Conservation (phyloP, 2,329 filamentous ascomycete species). For the Geosmithia putterillii region DNA sequence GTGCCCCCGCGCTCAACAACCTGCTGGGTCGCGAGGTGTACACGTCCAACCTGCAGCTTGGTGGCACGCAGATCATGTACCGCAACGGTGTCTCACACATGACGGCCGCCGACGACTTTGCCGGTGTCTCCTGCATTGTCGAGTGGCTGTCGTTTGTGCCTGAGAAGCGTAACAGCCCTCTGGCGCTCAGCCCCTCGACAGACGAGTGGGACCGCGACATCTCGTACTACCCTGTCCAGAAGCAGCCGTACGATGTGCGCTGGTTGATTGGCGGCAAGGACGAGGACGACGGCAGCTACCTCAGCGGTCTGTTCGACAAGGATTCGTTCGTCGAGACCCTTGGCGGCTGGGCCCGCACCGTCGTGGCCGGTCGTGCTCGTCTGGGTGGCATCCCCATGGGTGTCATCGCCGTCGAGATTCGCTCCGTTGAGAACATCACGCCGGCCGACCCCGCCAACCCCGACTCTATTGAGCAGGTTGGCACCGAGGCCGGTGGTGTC, state of each 20-base stretch:
- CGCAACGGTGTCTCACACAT: conserved; percentile 99
- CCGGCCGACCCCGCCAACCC: conserved; percentile 96
- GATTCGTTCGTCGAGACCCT: conserved; percentile 95
- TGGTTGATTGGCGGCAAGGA: conserved; percentile 86
- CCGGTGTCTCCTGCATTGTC: conserved; percentile 94
- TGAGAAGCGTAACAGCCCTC: conserved; percentile 83
- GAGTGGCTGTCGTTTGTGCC: conserved; percentile 97
- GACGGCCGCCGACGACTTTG: conserved; percentile 95
- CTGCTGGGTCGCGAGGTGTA: conserved; percentile 95
- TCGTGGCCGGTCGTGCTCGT: conserved; percentile 91
- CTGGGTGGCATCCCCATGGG: conserved; percentile 96
- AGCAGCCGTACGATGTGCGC: conserved; percentile 82
- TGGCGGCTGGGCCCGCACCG: conserved; percentile 92
- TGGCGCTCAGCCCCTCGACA: conserved; percentile 77
- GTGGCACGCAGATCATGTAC: conserved; percentile 99
- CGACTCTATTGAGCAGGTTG: conserved; percentile 92
- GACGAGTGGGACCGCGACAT: conserved; percentile 93
- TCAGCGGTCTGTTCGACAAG: conserved; percentile 88
- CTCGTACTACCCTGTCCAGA: conserved; percentile 67
- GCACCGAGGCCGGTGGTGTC: conserved; percentile 91
- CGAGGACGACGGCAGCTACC: conserved; percentile 58
- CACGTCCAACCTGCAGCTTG: conserved; percentile 96
- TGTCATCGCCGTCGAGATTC: conserved; percentile 94
- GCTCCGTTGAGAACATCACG: conserved; percentile 90
- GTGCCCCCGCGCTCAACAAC: conserved; percentile 96